Conservation (phyloP, 2,329 filamentous ascomycete genomes). For the Botryosphaeria dothidea region DNA sequence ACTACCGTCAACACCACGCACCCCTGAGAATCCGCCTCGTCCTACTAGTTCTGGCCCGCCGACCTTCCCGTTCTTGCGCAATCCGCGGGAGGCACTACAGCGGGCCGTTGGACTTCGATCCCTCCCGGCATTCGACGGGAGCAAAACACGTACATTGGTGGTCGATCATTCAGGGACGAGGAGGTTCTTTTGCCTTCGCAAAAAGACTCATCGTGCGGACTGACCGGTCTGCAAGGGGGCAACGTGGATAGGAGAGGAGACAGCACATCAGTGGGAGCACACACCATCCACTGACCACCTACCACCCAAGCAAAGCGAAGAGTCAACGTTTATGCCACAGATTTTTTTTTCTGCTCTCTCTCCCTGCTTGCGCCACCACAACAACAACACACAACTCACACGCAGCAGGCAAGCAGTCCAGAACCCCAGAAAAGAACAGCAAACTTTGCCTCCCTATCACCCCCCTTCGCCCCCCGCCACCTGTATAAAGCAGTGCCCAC, state of each 20-base stretch:
- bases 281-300: slow-evolving; percentile 1
- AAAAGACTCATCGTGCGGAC: slow-evolving; percentile 1
- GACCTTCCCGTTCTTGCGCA: background rate
- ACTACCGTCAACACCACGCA: background rate
- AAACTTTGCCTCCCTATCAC: background rate
- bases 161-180: background rate
- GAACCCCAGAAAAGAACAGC: background rate
- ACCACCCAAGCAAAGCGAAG: slow-evolving; percentile 6
- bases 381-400: slow-evolving; percentile 8
- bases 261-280: slow-evolving; percentile 10
- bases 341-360: background rate
- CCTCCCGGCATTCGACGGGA: background rate
- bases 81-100: slow-evolving; percentile 1
- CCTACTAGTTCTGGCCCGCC: background rate
- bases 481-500: background rate
- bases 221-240: slow-evolving; percentile 7
- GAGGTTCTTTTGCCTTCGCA: background rate
- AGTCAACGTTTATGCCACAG: slow-evolving; percentile 3
- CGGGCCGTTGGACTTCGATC: background rate
- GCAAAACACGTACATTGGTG: slow-evolving; percentile 11
- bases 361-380: slow-evolving; percentile 1
- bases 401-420: background rate
- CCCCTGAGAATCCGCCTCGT: slow-evolving; percentile 6
- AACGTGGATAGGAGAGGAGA: slow-evolving; percentile 11
- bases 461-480: background rate